Percentiles rank a stretch among this genome's conserved stretches.
Evolutionary conservation across 192 early-diverging fungal species (phyloP).

Genomic region (Backusella liffmaniae): DNA sequence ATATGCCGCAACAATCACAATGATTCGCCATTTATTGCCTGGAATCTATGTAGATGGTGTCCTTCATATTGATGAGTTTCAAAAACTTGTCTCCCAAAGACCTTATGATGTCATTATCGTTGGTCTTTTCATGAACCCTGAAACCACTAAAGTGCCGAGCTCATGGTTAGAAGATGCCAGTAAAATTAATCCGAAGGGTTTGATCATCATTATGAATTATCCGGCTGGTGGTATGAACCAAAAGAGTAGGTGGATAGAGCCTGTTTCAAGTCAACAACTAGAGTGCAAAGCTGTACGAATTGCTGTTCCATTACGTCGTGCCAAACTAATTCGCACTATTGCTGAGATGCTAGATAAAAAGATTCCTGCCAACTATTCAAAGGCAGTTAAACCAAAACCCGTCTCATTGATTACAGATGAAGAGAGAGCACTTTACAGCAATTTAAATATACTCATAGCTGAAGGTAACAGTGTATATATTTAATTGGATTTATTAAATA

Average conservation of each 20-base stretch:
- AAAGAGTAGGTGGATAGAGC: background rate
- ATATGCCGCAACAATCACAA: slow-evolving; percentile 16
- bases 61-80: slow-evolving; percentile 8
- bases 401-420: slow-evolving; percentile 35
- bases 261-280: background rate
- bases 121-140: slow-evolving; percentile 19
- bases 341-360: slow-evolving; percentile 37
- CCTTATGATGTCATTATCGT: slow-evolving; percentile 29
- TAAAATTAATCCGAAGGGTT: background rate
- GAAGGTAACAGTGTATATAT: slow-evolving; percentile 33
- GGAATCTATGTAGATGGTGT: slow-evolving; percentile 13
- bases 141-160: background rate
- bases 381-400: slow-evolving; percentile 30
- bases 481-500: no score
- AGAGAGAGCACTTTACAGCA: slow-evolving; percentile 37
- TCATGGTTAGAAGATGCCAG: slow-evolving; percentile 12
- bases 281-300: slow-evolving; percentile 35
- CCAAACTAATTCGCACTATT: slow-evolving; percentile 42
- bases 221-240: slow-evolving; percentile 17
- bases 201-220: slow-evolving; percentile 31
- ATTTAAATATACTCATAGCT: slow-evolving; percentile 44
- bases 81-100: background rate
- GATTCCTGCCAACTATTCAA: slow-evolving; percentile 25
- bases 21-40: slow-evolving; percentile 21
- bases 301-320: slow-evolving; percentile 39